phyloP scores from a whole-genome alignment of 805 yeast genomes.

The Lipomyces japonicus region DNA sequence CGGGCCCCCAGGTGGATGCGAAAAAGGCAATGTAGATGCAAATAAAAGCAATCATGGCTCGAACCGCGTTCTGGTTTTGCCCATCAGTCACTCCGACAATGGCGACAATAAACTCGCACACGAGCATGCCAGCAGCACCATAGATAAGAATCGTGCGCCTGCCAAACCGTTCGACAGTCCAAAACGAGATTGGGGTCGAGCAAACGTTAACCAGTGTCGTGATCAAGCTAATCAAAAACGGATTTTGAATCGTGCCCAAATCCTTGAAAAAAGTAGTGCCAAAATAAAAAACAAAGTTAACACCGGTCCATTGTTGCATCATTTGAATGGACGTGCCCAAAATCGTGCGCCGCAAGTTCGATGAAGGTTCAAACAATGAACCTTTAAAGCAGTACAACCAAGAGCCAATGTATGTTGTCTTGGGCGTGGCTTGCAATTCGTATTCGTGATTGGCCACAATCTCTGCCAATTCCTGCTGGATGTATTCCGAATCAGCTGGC shows the following conservation, averaged over 20 bases:
- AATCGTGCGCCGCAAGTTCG: slow-evolving; percentile 39
- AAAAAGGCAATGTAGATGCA: slow-evolving; percentile 50
- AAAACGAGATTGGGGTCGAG: slow-evolving; percentile 77
- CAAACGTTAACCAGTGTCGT: slow-evolving; percentile 80
- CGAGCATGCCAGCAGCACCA: slow-evolving; percentile 75
- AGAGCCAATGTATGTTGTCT: slow-evolving; percentile 7
- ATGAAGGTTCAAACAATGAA: background rate
- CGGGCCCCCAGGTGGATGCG: slow-evolving; percentile 60
- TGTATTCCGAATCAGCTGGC: slow-evolving; percentile 44
- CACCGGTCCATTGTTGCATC: slow-evolving; percentile 84
- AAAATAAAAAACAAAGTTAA: slow-evolving; percentile 83
- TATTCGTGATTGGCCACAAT: slow-evolving; percentile 49
- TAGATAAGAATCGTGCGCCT: slow-evolving; percentile 62
- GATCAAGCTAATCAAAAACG: slow-evolving; percentile 67
- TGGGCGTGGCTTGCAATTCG: slow-evolving; percentile 36
- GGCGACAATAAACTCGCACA: slow-evolving; percentile 64
- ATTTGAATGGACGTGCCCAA: slow-evolving; percentile 71
- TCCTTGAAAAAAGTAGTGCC: slow-evolving; percentile 75
- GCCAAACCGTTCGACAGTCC: slow-evolving; percentile 74
- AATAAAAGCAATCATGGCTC: slow-evolving; percentile 54
- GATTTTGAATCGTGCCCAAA: slow-evolving; percentile 44
- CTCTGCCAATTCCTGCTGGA: slow-evolving; percentile 47
- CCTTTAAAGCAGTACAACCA: slow-evolving; percentile 21
- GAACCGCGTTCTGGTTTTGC: slow-evolving; percentile 36
- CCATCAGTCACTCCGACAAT: slow-evolving; percentile 54